Evolutionary conservation across 163 green algal genomes (phyloP).

Genomic region (Scenedesmus sp.): DNA sequence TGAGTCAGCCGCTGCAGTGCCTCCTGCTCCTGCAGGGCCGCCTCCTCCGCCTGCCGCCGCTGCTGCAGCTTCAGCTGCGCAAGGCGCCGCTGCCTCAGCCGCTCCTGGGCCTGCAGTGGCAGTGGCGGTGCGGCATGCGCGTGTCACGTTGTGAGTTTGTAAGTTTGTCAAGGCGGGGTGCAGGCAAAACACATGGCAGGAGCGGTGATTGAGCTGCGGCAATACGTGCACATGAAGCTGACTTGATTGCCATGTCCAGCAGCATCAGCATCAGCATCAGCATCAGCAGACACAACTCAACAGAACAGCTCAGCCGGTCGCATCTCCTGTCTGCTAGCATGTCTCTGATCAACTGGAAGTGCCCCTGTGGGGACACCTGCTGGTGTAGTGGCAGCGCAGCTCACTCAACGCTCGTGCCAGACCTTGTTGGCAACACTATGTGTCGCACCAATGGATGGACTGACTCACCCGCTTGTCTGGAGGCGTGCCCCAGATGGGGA

Average conservation of each 20-base stretch:
- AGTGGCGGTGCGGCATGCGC: too few relatives aligned
- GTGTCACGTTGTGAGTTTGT: neutral
- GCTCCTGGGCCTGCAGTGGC: neutral
- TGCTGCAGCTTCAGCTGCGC: neutral
- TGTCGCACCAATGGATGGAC: neutral
- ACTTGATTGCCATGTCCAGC: too few relatives aligned
- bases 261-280: too few relatives aligned
- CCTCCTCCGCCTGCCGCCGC: constrained; percentile 10
- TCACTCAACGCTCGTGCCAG: neutral
- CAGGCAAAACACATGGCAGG: neutral
- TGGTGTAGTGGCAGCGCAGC: neutral
- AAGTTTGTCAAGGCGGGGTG: neutral
- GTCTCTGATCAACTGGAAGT: too few relatives aligned
- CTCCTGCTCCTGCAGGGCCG: constrained; percentile 14
- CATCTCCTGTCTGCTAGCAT: too few relatives aligned
- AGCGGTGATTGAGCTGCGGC: neutral
- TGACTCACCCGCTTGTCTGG: constrained; percentile 47
- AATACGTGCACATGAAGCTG: neutral
- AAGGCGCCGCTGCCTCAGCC: neutral
- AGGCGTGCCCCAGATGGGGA: constrained; percentile 71
- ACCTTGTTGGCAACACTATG: neutral
- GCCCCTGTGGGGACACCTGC: too few relatives aligned
- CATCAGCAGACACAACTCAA: too few relatives aligned
- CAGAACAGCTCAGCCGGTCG: too few relatives aligned
- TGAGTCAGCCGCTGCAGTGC: neutral